Evolutionary conservation across 768 basidiomycete genomes (phyloP).

Genomic region (Sistotremastrum niveocremeum): DNA sequence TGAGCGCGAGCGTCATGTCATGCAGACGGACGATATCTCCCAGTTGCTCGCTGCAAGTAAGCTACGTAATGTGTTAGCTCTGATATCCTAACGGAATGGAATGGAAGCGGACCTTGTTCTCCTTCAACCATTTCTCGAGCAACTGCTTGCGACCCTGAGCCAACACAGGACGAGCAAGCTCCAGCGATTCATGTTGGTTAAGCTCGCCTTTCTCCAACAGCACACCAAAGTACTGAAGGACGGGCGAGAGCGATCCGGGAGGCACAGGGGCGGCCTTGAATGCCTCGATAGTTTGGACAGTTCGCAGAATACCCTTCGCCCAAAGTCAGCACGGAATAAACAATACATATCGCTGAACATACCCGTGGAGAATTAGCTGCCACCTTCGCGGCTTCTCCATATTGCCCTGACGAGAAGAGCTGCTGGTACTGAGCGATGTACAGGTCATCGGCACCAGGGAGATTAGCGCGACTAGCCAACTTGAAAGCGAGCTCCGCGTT

Average conservation of each 20-base stretch:
- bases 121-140: constrained; percentile 98
- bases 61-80: constrained; percentile 28
- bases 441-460: constrained; percentile 95
- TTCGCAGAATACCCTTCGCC: constrained; percentile 79
- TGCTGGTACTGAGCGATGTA: constrained; percentile 91
- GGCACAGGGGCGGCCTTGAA: constrained; percentile 94
- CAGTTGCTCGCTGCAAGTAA: constrained; percentile 96
- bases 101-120: constrained; percentile 68
- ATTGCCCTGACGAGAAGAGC: constrained; percentile 81
- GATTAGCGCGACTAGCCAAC: constrained; percentile 86
- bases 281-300: constrained; percentile 87
- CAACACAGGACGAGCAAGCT: constrained; percentile 90
- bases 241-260: constrained; percentile 84
- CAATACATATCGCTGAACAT: constrained; percentile 12
- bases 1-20: constrained; percentile 95
- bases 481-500: constrained; percentile 98
- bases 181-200: constrained; percentile 90
- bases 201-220: constrained; percentile 97
- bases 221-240: constrained; percentile 97
- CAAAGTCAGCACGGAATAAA: constrained; percentile 1
- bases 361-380: constrained; percentile 94
- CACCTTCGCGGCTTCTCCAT: constrained; percentile 88
- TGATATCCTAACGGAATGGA: neutral
- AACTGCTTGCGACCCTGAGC: constrained; percentile 94
- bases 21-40: constrained; percentile 91